Evolutionary conservation across 73 alveolate species (phyloP).

Genomic region (Tetrahymena malaccensis): DNA sequence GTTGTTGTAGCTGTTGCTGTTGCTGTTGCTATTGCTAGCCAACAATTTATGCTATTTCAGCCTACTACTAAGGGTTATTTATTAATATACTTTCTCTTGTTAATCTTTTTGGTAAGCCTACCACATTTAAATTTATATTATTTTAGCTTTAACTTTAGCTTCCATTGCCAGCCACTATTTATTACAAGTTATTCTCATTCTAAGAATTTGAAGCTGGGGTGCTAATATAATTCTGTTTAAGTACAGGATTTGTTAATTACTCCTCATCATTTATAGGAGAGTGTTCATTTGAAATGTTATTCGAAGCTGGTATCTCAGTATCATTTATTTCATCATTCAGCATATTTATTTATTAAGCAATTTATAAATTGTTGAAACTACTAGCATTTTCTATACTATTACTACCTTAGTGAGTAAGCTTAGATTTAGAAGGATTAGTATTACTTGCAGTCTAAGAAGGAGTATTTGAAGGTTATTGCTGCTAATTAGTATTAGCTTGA

Average conservation of each 20-base stretch:
- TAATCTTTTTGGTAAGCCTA: background rate
- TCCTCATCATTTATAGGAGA: background rate
- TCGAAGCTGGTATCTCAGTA: background rate
- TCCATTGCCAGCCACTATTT: background rate
- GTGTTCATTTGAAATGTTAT: background rate
- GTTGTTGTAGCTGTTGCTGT: too few species aligned
- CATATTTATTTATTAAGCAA: background rate
- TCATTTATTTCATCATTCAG: background rate
- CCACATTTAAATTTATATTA: background rate
- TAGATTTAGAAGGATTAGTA: background rate
- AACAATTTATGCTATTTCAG: background rate
- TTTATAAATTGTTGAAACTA: background rate
- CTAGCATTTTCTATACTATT: background rate
- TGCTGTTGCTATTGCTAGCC: too few species aligned
- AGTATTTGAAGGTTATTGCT: background rate
- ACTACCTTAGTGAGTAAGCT: background rate
- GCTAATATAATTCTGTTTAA: background rate
- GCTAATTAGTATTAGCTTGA: too few species aligned
- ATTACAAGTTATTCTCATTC: background rate
- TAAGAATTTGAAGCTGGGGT: background rate
- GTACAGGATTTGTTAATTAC: background rate
- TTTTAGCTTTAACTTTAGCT: background rate
- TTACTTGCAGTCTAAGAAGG: background rate
- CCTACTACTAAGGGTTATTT: background rate
- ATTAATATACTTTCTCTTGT: background rate